Evolutionary conservation across 2,329 filamentous ascomycete species (phyloP).

Genomic region (Lasiodiplodia sp.): DNA sequence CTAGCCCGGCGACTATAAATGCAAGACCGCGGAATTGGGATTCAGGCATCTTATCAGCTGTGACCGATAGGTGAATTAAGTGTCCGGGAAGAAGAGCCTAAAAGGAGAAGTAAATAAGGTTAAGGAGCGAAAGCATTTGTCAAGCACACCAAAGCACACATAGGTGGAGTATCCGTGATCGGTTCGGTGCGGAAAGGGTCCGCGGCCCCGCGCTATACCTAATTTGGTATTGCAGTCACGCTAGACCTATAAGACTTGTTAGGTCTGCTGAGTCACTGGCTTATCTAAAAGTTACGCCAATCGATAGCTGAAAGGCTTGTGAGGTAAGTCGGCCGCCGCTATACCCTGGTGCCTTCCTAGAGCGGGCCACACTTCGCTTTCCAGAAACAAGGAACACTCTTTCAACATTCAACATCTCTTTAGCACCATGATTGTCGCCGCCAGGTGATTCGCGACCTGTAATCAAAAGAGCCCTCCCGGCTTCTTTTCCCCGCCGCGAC

Average conservation of each 20-base stretch:
- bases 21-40: conserved; percentile 1
- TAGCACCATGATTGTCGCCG: background rate
- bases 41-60: conserved; percentile 5
- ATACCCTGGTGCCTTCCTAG: background rate
- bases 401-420: background rate
- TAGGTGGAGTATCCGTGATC: conserved; percentile 14
- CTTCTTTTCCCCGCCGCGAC: background rate
- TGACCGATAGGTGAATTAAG: background rate
- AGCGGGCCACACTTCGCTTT: conserved; percentile 18
- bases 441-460: conserved; percentile 1
- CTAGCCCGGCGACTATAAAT: conserved; percentile 9
- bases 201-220: background rate
- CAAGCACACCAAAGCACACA: background rate
- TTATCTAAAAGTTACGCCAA: no score
- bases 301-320: no score
- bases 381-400: conserved; percentile 1
- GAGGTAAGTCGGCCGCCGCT: background rate
- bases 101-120: background rate
- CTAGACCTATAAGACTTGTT: no score
- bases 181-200: conserved; percentile 16
- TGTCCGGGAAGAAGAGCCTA: background rate
- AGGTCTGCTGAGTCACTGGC: no score
- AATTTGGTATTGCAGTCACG: no score
- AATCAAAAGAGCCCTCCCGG: background rate
- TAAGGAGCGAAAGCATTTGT: conserved; percentile 9